Conservation (phyloP, 1,284 basidiomycete genomes). For the Puccinia horiana region DNA sequence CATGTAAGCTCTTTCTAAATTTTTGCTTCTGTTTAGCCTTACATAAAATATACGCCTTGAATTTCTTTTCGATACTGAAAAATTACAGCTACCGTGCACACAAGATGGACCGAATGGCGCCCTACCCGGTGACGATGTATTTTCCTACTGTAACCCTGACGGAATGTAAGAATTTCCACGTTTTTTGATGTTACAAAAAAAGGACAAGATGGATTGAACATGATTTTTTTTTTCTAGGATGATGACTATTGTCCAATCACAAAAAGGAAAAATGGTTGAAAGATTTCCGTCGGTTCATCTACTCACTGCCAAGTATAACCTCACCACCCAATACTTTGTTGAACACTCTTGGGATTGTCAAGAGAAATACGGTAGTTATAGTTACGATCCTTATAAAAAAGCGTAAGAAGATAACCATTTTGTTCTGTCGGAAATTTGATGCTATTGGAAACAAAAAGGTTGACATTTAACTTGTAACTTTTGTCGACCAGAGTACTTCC, state of each 20-base stretch:
- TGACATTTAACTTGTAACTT: neutral
- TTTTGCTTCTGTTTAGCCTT: neutral
- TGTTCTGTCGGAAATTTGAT: neutral
- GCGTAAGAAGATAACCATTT: conserved; percentile 9
- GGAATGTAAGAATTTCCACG: conserved; percentile 12
- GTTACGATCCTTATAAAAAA: conserved; percentile 48
- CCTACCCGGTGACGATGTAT: conserved; percentile 16
- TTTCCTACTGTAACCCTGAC: conserved; percentile 32
- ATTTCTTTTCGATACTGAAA: neutral
- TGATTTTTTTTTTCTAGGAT: conserved; percentile 16
- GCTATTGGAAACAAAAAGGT: neutral
- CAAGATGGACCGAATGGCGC: conserved; percentile 40
- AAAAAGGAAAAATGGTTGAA: conserved; percentile 32
- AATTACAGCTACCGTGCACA: conserved; percentile 7
- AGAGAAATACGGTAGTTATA: conserved; percentile 37
- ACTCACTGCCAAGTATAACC: conserved; percentile 39
- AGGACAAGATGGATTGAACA: conserved; percentile 16
- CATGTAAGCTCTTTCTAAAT: neutral
- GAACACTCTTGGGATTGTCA: conserved; percentile 48
- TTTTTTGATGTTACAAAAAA: neutral
- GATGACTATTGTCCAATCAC: conserved; percentile 41
- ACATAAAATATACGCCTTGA: neutral
- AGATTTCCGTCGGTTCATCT: conserved; percentile 29
- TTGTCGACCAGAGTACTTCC: conserved; percentile 29
- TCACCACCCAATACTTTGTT: conserved; percentile 40